Evolutionary conservation across 2,329 filamentous ascomycete genomes (phyloP).

Genomic region (Cytospora mali): DNA sequence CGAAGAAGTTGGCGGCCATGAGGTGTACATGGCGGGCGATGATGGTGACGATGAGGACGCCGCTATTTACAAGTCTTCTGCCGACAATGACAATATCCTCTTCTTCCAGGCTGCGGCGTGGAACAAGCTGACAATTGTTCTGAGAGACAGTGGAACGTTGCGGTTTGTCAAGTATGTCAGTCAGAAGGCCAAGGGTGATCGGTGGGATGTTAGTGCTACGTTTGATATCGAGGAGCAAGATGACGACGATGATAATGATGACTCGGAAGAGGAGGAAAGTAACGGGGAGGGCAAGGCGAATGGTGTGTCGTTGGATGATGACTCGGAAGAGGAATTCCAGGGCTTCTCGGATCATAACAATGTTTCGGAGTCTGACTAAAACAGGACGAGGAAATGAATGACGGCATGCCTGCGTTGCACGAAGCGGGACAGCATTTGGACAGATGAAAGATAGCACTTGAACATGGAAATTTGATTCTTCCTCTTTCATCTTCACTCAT

Average conservation of each 20-base stretch:
- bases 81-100: conserved; percentile 73
- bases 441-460: neutral
- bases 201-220: conserved; percentile 86
- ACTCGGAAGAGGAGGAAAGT: conserved; percentile 37
- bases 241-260: conserved; percentile 42
- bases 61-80: conserved; percentile 79
- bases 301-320: conserved; percentile 39
- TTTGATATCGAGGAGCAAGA: conserved; percentile 70
- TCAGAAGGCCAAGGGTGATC: conserved; percentile 77
- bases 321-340: conserved; percentile 59
- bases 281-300: conserved; percentile 30
- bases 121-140: conserved; percentile 90
- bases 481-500: neutral
- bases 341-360: conserved; percentile 53
- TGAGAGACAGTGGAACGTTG: conserved; percentile 82
- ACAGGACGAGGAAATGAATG: neutral
- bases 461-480: neutral
- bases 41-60: conserved; percentile 70
- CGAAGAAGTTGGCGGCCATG: conserved; percentile 72
- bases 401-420: neutral
- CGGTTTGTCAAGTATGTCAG: conserved; percentile 98
- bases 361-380: conserved; percentile 42
- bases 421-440: neutral
- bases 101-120: conserved; percentile 69
- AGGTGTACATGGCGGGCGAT: conserved; percentile 92